A percentile compares a stretch with the other conserved stretches of the same genome.
These are phyloP conservation scores for Picea sitchensis DNA, from an alignment of 75 land plant species.

Conservation along the genomic window DNA sequence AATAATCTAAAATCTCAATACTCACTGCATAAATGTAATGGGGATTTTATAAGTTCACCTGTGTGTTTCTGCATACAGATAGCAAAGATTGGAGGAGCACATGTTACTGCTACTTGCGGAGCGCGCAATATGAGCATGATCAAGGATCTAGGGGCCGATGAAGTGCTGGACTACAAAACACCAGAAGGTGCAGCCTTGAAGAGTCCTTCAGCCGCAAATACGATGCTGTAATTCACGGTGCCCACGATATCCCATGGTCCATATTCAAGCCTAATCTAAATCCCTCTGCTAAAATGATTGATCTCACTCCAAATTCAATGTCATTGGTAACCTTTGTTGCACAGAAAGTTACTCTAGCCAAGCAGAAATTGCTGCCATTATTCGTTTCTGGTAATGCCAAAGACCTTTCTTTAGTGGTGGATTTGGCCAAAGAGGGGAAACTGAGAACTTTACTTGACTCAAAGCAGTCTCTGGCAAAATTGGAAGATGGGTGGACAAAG, in stretches of 20 bases:
- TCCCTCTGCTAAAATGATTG: slow-evolving; percentile 25
- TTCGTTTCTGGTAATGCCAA: background rate
- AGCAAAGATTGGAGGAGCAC: slow-evolving; percentile 64
- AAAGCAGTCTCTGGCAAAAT: slow-evolving; percentile 14
- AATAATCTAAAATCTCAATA: too few species aligned
- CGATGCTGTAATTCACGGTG: slow-evolving; percentile 36
- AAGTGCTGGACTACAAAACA: slow-evolving; percentile 66
- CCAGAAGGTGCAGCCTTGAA: slow-evolving; percentile 48
- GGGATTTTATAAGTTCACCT: background rate
- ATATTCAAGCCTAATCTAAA: slow-evolving; percentile 28
- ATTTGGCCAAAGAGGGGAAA: slow-evolving; percentile 26
- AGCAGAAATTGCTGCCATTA: slow-evolving; percentile 19
- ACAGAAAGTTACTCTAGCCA: slow-evolving; percentile 15
- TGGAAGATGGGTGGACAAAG: slow-evolving; percentile 30
- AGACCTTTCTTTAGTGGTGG: slow-evolving; percentile 14
- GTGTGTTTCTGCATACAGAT: slow-evolving; percentile 18
- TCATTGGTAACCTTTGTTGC: background rate
- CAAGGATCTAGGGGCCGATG: slow-evolving; percentile 71
- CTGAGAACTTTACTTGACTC: slow-evolving; percentile 30
- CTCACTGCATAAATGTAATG: too few species aligned
- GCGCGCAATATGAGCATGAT: slow-evolving; percentile 55
- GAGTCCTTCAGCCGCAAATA: slow-evolving; percentile 54
- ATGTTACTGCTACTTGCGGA: slow-evolving; percentile 85
- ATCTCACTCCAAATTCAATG: slow-evolving; percentile 24
- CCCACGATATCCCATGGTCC: slow-evolving; percentile 22